Base-by-base conservation (phyloP, 345 rosid genomes). In the Dipteronia sinensis region DNA sequence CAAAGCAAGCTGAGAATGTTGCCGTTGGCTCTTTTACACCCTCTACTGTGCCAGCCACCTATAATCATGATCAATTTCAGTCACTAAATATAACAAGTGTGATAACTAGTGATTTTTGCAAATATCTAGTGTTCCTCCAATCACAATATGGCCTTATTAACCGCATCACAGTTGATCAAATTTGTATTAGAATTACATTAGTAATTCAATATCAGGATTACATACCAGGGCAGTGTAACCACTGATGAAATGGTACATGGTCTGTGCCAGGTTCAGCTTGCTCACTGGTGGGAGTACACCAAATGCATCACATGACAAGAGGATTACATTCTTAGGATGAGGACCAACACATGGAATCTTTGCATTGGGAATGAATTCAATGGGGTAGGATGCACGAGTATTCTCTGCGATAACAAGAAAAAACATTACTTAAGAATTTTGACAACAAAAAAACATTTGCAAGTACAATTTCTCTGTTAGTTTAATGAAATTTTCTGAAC, bases 251-350 rank as follows among this genome's bases (percentile, higher is more conserved):
- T 95, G 99, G 89, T 93, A 93, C 98, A 95, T 95, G 76, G 99
- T 90, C 78, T 93, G 98, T 20, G 98, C 93, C 79, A 93, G 85
- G 81, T 58, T 90, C 80, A 95, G 85, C 90, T 92, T 95, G 98
- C 98, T 93, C 85, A 95, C 98, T 3, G 99, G 99, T 29, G 99
- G 99, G 61, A 95, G 99, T 74, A 93, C 99, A 62, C 99, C 98
- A 78, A 95, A 91, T 29, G 99, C 99, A 65, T 93, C 98, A 58
- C 99, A 95, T 6, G 99, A 98, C 88, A 95, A 77, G 70, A 95
- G 98, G 42, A 93, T 92, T 69, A 93, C 97, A 78, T 95, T 95
- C 85, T 85, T 92, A 0, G 99, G 99, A 58, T 93, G 98, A 7
- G 97, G 95, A 72, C 98, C 97, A 49, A 91, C 90, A 10, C 99